Conservation (phyloP, 1,284 basidiomycete species). For the Fistulinella cinereoalba region DNA sequence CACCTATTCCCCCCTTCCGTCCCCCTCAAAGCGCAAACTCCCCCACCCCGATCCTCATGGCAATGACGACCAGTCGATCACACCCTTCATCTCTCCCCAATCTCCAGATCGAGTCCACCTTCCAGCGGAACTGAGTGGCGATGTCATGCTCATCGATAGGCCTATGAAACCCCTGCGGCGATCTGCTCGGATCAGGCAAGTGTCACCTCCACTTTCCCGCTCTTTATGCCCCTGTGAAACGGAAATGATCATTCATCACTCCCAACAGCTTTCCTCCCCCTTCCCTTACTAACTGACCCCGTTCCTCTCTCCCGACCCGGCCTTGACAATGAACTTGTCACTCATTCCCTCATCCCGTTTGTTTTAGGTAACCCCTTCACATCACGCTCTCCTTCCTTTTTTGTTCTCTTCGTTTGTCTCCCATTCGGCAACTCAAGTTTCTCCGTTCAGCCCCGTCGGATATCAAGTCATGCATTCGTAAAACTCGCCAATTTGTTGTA, state of each 20-base stretch:
- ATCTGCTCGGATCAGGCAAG: slow-evolving; percentile 31
- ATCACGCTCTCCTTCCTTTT: slow-evolving; percentile 10
- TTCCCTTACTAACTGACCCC: too few species aligned
- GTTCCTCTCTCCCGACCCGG: slow-evolving; percentile 15
- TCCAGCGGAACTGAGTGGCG: slow-evolving; percentile 24
- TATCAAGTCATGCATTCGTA: slow-evolving; percentile 26
- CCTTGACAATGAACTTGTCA: slow-evolving; percentile 31
- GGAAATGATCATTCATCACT: too few species aligned
- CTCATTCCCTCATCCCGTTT: slow-evolving; percentile 11
- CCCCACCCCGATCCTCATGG: slow-evolving; percentile 25
- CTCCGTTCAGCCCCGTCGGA: slow-evolving; percentile 12
- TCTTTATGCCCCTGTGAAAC: slow-evolving; percentile 27
- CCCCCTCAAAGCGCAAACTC: slow-evolving; percentile 36
- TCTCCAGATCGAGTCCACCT: slow-evolving; percentile 24
- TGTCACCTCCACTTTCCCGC: slow-evolving; percentile 23
- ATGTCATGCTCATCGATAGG: slow-evolving; percentile 34
- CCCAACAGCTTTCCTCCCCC: too few species aligned
- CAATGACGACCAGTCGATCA: slow-evolving; percentile 19
- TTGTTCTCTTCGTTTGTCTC: slow-evolving; percentile 21
- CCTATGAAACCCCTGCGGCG: slow-evolving; percentile 37
- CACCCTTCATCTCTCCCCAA: slow-evolving; percentile 11
- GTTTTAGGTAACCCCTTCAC: slow-evolving; percentile 29
- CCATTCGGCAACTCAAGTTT: slow-evolving; percentile 15
- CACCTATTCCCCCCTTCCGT: slow-evolving; percentile 30
- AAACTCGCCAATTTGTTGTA: slow-evolving; percentile 27